Percentiles rank a stretch among this genome's conserved stretches.
These are phyloP conservation scores for Colletotrichum theobromicola DNA, from an alignment of 2,329 filamentous ascomycete species.

Conservation along the genomic window DNA sequence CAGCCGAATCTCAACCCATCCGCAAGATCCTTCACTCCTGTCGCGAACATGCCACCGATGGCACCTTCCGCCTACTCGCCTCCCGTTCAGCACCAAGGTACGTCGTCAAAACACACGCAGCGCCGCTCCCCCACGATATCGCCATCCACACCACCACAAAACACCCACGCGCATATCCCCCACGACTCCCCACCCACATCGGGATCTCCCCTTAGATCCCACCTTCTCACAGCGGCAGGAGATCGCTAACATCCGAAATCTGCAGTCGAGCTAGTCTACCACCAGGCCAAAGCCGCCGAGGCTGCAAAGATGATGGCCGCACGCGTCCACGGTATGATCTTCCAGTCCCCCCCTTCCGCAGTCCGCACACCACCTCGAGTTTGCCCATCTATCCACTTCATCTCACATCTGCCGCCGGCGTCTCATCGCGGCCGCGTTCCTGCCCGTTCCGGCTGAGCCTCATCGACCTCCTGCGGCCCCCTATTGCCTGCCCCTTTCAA, in stretches of 20 bases:
- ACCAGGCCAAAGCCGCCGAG: slow-evolving; percentile 2
- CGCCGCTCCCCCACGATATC: not conserved
- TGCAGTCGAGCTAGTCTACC: not conserved
- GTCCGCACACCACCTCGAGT: not conserved
- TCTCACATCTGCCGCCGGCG: not conserved
- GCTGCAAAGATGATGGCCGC: not conserved
- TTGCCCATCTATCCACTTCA: not conserved
- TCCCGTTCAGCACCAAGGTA: not conserved
- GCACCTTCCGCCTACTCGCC: not conserved
- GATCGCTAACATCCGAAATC: not conserved
- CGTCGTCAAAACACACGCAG: not conserved
- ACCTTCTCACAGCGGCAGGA: not conserved
- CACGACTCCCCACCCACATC: not conserved
- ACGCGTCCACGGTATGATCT: slow-evolving; percentile 4
- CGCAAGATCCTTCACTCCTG: not conserved
- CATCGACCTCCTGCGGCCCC: not conserved
- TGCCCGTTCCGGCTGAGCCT: not conserved
- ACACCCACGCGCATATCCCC: not conserved
- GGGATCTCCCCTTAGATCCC: not conserved
- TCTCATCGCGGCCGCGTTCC: not conserved
- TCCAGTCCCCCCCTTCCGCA: not conserved
- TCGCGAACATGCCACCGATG: not conserved
- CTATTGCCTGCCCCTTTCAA: not conserved
- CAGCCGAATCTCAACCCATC: not conserved
- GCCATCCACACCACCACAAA: not conserved